Conservation (phyloP, 345 rosid genomes). For the Murraya koenigii region DNA sequence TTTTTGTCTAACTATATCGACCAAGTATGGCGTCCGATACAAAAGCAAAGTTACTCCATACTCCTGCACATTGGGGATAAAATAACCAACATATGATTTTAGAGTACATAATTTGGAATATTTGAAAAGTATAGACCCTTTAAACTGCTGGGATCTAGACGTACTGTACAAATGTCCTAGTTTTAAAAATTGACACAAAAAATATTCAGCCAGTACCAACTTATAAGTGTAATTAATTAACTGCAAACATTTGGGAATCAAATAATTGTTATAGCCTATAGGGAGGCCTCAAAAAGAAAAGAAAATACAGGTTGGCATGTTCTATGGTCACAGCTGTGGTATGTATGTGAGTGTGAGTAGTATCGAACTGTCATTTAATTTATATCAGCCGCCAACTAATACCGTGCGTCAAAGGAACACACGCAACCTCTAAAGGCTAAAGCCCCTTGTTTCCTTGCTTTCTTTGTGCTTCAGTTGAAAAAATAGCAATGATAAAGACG, state of each 20-base stretch:
- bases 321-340: constrained; percentile 15
- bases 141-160: neutral
- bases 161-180: neutral
- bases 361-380: neutral
- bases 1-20: constrained; percentile 59
- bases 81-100: neutral
- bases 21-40: constrained; percentile 79
- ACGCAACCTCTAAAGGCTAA: neutral
- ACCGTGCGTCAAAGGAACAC: neutral
- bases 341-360: neutral
- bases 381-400: neutral
- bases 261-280: neutral
- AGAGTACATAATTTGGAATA: neutral
- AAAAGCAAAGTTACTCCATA: constrained; percentile 61
- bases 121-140: neutral
- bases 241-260: neutral
- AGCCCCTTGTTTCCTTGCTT: neutral
- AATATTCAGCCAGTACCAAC: neutral
- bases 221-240: neutral
- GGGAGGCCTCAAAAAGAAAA: neutral
- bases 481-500: neutral
- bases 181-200: neutral
- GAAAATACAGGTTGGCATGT: constrained; percentile 23
- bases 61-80: constrained; percentile 40
- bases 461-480: neutral